Evolutionary conservation across 345 rosid species (phyloP).

Genomic region (Lepidium africanum): DNA sequence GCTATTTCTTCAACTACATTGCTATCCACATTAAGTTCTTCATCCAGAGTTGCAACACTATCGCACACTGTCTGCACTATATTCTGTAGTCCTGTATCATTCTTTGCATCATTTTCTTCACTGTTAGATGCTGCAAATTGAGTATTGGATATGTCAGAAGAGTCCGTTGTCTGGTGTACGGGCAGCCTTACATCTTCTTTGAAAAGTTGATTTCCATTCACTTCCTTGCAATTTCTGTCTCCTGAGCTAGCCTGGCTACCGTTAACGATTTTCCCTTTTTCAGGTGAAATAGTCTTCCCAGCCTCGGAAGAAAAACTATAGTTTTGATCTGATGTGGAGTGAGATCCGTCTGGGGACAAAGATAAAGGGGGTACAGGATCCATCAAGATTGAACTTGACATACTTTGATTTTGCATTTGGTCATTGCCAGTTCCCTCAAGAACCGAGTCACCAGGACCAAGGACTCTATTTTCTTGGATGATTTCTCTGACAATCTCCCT

Average conservation of each 20-base stretch:
- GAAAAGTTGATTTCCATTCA: slow-evolving; percentile 5
- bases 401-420: slow-evolving; percentile 36
- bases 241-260: slow-evolving; percentile 22
- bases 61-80: not conserved
- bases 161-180: not conserved
- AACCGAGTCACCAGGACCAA: slow-evolving; percentile 64
- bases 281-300: slow-evolving; percentile 23
- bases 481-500: slow-evolving; percentile 95
- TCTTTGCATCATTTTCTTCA: not conserved
- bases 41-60: not conserved
- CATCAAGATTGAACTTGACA: slow-evolving; percentile 50
- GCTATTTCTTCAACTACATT: slow-evolving; percentile 2
- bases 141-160: slow-evolving; percentile 1
- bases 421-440: slow-evolving; percentile 31
- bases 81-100: not conserved
- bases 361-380: slow-evolving; percentile 39
- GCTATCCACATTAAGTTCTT: not conserved
- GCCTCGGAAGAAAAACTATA: slow-evolving; percentile 13
- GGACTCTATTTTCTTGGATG: slow-evolving; percentile 92
- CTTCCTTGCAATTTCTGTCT: slow-evolving; percentile 12
- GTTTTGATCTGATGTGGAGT: slow-evolving; percentile 24
- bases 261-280: slow-evolving; percentile 23
- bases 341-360: slow-evolving; percentile 32
- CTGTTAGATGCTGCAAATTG: slow-evolving; percentile 6
- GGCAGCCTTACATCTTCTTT: slow-evolving; percentile 5